Evolutionary conservation across 2,329 filamentous ascomycete species (phyloP).

Genomic region (Dothideomycetes sp.): DNA sequence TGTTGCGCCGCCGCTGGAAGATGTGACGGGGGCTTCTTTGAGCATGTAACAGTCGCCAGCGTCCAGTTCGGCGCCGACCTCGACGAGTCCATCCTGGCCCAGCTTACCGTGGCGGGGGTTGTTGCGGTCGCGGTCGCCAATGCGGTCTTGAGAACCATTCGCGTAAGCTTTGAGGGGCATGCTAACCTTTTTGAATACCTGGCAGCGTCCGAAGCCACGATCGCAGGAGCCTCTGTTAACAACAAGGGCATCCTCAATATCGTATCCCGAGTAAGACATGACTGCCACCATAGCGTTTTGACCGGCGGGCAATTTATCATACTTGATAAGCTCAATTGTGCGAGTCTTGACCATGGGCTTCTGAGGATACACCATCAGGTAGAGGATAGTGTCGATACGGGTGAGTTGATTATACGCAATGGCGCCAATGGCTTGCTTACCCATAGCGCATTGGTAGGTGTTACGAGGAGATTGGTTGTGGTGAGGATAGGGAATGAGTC

Average conservation of each 20-base stretch:
- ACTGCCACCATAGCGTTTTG: conserved; percentile 97
- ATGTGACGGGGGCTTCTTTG: conserved; percentile 75
- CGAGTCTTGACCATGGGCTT: conserved; percentile 95
- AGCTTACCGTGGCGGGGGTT: conserved; percentile 54
- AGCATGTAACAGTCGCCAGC: conserved; percentile 80
- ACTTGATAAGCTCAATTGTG: conserved; percentile 92
- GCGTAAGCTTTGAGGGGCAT: conserved; percentile 80
- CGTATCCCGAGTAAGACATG: conserved; percentile 98
- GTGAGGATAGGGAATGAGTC: conserved; percentile 93
- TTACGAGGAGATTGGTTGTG: conserved; percentile 98
- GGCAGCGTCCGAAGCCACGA: conserved; percentile 88
- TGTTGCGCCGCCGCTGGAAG: conserved; percentile 51
- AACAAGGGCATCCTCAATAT: conserved; percentile 97
- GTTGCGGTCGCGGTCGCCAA: conserved; percentile 47
- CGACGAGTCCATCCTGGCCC: conserved; percentile 77
- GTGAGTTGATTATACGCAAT: conserved; percentile 98
- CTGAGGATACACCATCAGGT: conserved; percentile 95
- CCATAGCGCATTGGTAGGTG: conserved; percentile 98
- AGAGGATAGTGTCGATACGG: conserved; percentile 89
- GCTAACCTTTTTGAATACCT: conserved; percentile 93
- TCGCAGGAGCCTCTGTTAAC: conserved; percentile 94
- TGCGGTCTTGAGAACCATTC: conserved; percentile 56
- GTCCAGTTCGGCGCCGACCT: conserved; percentile 70
- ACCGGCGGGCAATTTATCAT: conserved; percentile 91
- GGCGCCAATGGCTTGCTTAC: conserved; percentile 97